These are phyloP conservation scores for Cenchrus fungigraminus DNA, from an alignment of 176 grass and related monocot species.

Conservation along the genomic window DNA sequence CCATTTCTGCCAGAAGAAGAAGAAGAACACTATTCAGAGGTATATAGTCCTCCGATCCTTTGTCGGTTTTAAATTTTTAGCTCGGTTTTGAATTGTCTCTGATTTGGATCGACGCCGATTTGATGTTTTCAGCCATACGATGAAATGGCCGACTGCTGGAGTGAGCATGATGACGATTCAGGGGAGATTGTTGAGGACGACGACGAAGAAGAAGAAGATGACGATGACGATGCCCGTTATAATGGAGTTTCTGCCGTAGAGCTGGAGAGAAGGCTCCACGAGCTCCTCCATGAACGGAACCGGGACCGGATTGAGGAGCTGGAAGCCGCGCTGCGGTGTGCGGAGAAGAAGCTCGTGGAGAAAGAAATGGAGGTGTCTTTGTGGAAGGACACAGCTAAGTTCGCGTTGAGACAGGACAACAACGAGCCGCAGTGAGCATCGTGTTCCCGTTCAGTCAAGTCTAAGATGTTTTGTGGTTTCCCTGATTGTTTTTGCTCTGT, in stretches of 20 bases:
- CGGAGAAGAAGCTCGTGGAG: constrained; percentile 51
- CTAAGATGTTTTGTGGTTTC: neutral
- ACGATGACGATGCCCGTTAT: neutral
- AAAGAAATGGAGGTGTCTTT: constrained; percentile 53
- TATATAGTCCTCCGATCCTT: constrained; percentile 6
- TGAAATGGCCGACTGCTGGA: neutral
- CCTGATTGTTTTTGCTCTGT: neutral
- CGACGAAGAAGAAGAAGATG: neutral
- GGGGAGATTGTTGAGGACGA: neutral
- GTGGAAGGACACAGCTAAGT: constrained; percentile 54
- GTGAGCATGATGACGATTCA: neutral
- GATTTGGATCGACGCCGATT: too few species aligned
- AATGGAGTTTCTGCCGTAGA: constrained; percentile 32
- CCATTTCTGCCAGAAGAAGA: neutral
- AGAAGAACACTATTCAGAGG: constrained; percentile 25
- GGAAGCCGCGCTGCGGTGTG: constrained; percentile 41
- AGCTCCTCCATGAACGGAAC: constrained; percentile 60
- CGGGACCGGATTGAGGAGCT: constrained; percentile 55
- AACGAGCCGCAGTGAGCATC: constrained; percentile 23
- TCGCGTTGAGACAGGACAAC: constrained; percentile 32
- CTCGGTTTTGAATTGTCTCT: neutral
- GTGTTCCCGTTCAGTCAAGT: neutral
- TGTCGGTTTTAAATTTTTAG: too few species aligned
- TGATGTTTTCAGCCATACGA: constrained; percentile 4
- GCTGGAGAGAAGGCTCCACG: constrained; percentile 61